phyloP scores from a whole-genome alignment of 768 basidiomycete species.

The Sarcodon aspratus region DNA sequence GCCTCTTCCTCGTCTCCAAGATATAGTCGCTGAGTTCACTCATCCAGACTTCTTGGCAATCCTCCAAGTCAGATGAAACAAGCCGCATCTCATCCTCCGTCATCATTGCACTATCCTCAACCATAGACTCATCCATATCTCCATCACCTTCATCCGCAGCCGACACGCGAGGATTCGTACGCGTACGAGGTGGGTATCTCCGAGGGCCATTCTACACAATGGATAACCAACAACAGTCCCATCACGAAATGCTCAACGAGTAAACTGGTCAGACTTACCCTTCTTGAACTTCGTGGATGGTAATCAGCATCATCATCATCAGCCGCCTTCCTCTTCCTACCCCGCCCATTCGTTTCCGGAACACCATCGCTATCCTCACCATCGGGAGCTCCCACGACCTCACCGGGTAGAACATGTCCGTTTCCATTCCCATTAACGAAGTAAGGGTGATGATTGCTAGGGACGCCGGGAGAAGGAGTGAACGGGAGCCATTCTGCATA shows the following conservation, averaged over 20 bases:
- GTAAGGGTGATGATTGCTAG: not conserved
- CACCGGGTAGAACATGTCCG: not conserved
- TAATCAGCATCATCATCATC: slow-evolving; percentile 45
- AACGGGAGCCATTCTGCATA: not conserved
- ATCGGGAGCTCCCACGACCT: not conserved
- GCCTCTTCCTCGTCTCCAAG: slow-evolving; percentile 60
- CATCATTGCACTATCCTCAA: slow-evolving; percentile 18
- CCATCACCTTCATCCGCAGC: not conserved
- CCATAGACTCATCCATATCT: slow-evolving; percentile 8
- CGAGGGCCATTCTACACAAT: slow-evolving; percentile 15
- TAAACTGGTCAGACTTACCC: slow-evolving; percentile 32
- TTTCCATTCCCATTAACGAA: not conserved
- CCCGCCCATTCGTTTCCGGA: slow-evolving; percentile 9
- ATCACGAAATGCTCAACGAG: too few relatives aligned
- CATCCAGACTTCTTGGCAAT: slow-evolving; percentile 69
- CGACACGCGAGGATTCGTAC: slow-evolving; percentile 10
- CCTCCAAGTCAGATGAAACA: slow-evolving; percentile 70
- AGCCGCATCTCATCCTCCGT: slow-evolving; percentile 32
- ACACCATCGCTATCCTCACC: slow-evolving; percentile 12
- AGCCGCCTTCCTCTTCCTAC: slow-evolving; percentile 39
- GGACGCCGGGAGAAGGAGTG: not conserved
- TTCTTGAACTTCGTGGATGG: slow-evolving; percentile 36
- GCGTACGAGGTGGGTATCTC: slow-evolving; percentile 26
- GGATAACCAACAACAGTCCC: too few relatives aligned
- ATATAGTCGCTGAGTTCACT: slow-evolving; percentile 60